Conservation (phyloP, 306 rosid genomes). For the Begonia masoniana region DNA sequence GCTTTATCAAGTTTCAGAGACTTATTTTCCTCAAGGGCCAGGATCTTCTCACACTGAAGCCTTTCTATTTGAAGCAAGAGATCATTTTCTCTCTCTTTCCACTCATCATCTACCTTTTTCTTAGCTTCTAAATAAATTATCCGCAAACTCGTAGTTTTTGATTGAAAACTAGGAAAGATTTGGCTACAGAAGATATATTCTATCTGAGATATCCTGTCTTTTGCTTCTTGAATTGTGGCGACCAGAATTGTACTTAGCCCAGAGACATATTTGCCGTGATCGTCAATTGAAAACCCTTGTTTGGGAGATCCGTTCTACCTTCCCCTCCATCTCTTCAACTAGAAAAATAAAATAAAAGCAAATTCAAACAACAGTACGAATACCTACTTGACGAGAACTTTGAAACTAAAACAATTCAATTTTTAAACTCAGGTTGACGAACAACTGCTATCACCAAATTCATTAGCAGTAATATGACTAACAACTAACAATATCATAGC, state of each 20-base stretch:
- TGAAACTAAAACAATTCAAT: too few species aligned
- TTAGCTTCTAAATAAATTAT: slow-evolving; percentile 20
- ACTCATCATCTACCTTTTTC: slow-evolving; percentile 20
- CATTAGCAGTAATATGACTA: too few species aligned
- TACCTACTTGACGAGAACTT: too few species aligned
- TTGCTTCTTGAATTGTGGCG: slow-evolving; percentile 79
- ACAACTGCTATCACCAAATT: too few species aligned
- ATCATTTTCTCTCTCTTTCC: slow-evolving; percentile 30
- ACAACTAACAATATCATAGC: too few species aligned
- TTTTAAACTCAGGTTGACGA: too few species aligned
- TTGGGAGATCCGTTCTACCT: slow-evolving; percentile 19
- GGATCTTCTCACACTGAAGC: slow-evolving; percentile 24
- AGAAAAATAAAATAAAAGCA: not conserved
- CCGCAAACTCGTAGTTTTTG: slow-evolving; percentile 23
- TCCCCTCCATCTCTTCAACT: slow-evolving; percentile 23
- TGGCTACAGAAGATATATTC: slow-evolving; percentile 70
- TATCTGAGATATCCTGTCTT: slow-evolving; percentile 58
- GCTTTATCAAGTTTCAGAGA: slow-evolving; percentile 28
- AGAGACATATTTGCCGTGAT: slow-evolving; percentile 30
- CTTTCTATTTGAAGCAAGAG: slow-evolving; percentile 21
- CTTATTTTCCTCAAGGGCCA: slow-evolving; percentile 25
- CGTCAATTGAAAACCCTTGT: slow-evolving; percentile 13
- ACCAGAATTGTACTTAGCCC: slow-evolving; percentile 70
- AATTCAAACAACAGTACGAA: too few species aligned
- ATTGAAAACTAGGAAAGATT: slow-evolving; percentile 48